Evolutionary conservation across 768 basidiomycete genomes (phyloP).

Genomic region (Cubamyces lactineus): DNA sequence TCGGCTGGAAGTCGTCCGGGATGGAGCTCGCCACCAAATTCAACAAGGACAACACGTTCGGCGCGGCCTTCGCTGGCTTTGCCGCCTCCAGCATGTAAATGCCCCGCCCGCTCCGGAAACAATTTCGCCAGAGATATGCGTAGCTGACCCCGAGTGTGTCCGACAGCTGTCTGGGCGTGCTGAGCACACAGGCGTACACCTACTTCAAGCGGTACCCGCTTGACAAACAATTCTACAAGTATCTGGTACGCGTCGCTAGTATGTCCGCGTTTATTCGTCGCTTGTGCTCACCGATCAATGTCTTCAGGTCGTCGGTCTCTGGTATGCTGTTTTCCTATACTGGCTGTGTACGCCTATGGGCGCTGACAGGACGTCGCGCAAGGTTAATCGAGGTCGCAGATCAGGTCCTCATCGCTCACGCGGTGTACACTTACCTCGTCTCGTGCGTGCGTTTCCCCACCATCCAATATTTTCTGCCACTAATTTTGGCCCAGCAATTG

Average conservation of each 20-base stretch:
- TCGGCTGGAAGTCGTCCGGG: background rate
- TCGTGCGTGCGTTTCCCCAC: constrained; percentile 42
- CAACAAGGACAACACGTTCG: constrained; percentile 53
- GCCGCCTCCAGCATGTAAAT: constrained; percentile 46
- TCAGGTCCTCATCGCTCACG: constrained; percentile 54
- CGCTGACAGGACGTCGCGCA: constrained; percentile 5
- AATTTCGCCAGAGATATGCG: background rate
- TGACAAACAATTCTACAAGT: constrained; percentile 55
- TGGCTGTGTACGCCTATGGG: background rate
- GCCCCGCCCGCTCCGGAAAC: background rate
- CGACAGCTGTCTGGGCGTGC: constrained; percentile 53
- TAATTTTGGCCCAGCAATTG: constrained; percentile 27
- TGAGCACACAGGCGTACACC: constrained; percentile 54
- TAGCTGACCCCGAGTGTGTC: constrained; percentile 23
- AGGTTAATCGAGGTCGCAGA: constrained; percentile 54
- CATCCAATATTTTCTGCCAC: background rate
- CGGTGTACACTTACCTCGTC: constrained; percentile 57
- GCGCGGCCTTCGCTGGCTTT: constrained; percentile 64
- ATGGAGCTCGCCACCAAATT: constrained; percentile 12
- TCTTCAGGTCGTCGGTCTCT: constrained; percentile 37
- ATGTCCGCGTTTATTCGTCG: background rate
- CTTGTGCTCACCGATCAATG: constrained; percentile 1
- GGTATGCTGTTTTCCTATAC: constrained; percentile 30
- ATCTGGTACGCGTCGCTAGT: constrained; percentile 44
- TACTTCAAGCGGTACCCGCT: constrained; percentile 60